Conservation (phyloP, 75 land plant genomes). For the Pinus taeda region DNA sequence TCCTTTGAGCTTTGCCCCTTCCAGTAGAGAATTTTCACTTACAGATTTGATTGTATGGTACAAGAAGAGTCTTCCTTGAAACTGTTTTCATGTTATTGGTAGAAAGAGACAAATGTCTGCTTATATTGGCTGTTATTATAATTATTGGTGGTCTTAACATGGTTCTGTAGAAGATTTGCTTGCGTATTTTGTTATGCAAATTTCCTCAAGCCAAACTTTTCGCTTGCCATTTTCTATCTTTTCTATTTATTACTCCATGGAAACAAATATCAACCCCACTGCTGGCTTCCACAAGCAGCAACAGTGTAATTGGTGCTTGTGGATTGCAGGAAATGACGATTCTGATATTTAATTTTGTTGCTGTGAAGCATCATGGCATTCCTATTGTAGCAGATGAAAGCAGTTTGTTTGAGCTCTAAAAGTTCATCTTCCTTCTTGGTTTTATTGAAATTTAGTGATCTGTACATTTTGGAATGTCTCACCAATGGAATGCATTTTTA, state of each 20-base stretch:
- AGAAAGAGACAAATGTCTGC: background rate
- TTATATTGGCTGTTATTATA: background rate
- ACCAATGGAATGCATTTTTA: no score
- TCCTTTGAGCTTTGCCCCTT: background rate
- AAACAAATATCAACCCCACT: no score
- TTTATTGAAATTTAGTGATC: no score
- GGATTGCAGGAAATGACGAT: no score
- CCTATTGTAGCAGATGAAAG: no score
- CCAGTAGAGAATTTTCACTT: background rate
- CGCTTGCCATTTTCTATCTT: background rate
- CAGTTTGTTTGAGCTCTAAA: no score
- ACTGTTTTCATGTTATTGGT: background rate
- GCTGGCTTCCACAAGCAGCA: no score
- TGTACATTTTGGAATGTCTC: no score
- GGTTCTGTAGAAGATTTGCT: background rate
- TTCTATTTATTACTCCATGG: background rate
- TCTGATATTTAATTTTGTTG: no score
- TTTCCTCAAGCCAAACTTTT: background rate
- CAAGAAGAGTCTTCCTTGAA: background rate
- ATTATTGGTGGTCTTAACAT: background rate
- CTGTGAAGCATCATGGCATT: no score
- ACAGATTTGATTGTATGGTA: slow-evolving; percentile 2
- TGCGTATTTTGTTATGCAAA: background rate
- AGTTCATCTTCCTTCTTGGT: no score
- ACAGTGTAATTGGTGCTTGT: no score